A percentile compares a stretch with the other conserved stretches of the same genome.
phyloP scores from a whole-genome alignment of 1,139 yeast genomes.

The Candida sp. region DNA sequence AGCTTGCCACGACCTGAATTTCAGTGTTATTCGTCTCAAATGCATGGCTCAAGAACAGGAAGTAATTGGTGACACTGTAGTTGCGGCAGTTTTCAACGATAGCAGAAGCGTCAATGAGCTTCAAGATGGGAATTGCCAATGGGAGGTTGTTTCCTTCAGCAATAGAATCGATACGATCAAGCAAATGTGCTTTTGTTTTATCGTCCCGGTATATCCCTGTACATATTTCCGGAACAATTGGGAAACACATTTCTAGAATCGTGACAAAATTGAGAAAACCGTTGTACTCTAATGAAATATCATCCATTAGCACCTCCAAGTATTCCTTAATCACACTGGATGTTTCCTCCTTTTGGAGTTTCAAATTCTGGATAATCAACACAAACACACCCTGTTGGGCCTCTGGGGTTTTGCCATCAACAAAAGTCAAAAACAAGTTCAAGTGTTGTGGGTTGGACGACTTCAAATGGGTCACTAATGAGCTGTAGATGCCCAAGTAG shows the following conservation, averaged over 20 bases:
- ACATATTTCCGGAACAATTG: constrained; percentile 27
- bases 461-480: constrained; percentile 20
- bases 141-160: not conserved
- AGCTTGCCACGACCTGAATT: constrained; percentile 33
- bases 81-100: constrained; percentile 40
- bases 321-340: constrained; percentile 24
- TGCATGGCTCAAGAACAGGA: constrained; percentile 24
- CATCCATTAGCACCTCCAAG: constrained; percentile 27
- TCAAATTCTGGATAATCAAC: constrained; percentile 27
- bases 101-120: constrained; percentile 37
- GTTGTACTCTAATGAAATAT: constrained; percentile 12
- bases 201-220: constrained; percentile 24
- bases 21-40: constrained; percentile 14
- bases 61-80: constrained; percentile 32
- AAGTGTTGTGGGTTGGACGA: constrained; percentile 26
- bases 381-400: constrained; percentile 25
- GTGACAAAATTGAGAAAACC: constrained; percentile 26
- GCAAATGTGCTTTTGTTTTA: constrained; percentile 20
- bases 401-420: constrained; percentile 20
- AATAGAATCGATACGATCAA: not conserved
- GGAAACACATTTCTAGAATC: constrained; percentile 26
- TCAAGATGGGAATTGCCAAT: constrained; percentile 17
- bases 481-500: constrained; percentile 17
- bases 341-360: constrained; percentile 19
- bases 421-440: constrained; percentile 23